These are phyloP conservation scores for Lentinula edodes DNA, from an alignment of 768 basidiomycete species.

Conservation along the genomic window DNA sequence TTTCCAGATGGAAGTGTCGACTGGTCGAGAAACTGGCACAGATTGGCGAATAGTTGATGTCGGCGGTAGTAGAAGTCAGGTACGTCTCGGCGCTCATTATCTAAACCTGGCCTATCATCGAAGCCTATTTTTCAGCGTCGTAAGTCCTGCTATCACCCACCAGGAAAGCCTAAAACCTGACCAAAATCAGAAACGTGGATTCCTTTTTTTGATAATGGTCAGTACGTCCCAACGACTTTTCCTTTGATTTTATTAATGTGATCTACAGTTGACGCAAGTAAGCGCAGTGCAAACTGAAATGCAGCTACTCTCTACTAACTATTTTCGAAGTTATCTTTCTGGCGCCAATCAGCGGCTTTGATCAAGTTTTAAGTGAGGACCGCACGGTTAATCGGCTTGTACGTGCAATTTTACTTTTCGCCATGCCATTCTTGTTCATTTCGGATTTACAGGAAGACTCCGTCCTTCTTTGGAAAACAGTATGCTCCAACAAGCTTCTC, in stretches of 20 bases:
- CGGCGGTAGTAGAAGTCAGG: constrained; percentile 70
- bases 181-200: constrained; percentile 50
- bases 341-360: constrained; percentile 71
- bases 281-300: neutral
- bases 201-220: constrained; percentile 64
- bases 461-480: constrained; percentile 84
- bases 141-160: constrained; percentile 17
- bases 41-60: constrained; percentile 80
- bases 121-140: constrained; percentile 23
- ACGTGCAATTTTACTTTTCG: constrained; percentile 11
- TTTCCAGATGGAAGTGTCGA: constrained; percentile 66
- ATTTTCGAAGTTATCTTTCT: constrained; percentile 49
- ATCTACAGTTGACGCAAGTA: constrained; percentile 48
- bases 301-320: neutral
- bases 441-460: constrained; percentile 59
- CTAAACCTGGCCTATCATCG: neutral
- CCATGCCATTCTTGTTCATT: neutral
- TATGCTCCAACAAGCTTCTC: constrained; percentile 79
- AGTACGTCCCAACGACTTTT: neutral
- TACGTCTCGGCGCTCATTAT: constrained; percentile 23
- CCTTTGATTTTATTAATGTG: neutral
- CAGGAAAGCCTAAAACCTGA: neutral
- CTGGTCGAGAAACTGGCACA: constrained; percentile 47
- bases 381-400: constrained; percentile 55
- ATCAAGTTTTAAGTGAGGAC: constrained; percentile 66